Conservation (phyloP, 139 green algal genomes). For the Trebouxia sp. region DNA sequence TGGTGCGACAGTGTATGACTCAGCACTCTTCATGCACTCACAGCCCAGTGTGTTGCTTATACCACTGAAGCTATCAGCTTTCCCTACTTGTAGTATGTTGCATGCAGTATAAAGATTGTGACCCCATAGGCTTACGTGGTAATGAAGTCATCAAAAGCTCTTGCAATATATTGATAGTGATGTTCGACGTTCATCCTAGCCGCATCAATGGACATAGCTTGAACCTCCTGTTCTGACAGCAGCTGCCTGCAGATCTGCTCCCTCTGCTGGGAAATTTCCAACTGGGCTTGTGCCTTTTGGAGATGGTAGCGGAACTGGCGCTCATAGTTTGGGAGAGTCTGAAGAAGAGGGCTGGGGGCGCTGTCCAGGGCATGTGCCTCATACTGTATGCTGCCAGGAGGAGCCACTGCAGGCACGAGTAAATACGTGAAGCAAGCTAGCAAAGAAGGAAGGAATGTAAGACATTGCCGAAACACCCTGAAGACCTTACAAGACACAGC, state of each 20-base stretch:
- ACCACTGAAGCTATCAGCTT: too few relatives aligned
- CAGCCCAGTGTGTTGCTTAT: too few relatives aligned
- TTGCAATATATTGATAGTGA: slow-evolving; percentile 84
- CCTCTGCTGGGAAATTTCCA: slow-evolving; percentile 11
- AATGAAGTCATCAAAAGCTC: slow-evolving; percentile 62
- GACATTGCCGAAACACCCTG: too few relatives aligned
- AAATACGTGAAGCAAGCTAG: neutral
- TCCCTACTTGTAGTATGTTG: too few relatives aligned
- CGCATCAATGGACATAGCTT: slow-evolving; percentile 78
- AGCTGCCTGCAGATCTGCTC: slow-evolving; percentile 54
- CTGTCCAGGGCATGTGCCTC: slow-evolving; percentile 69
- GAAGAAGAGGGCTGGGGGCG: slow-evolving; percentile 67
- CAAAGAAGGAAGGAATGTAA: too few relatives aligned
- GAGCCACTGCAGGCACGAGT: neutral
- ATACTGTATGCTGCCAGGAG: slow-evolving; percentile 28
- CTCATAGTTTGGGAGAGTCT: slow-evolving; percentile 84
- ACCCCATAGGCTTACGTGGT: slow-evolving; percentile 24
- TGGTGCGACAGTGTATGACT: too few relatives aligned
- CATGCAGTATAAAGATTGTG: too few relatives aligned
- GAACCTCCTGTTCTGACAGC: slow-evolving; percentile 62
- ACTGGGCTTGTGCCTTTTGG: slow-evolving; percentile 26
- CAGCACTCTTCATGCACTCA: too few relatives aligned
- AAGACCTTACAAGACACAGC: too few relatives aligned
- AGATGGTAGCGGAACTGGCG: slow-evolving; percentile 61
- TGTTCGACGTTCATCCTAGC: slow-evolving; percentile 84